Evolutionary conservation across 495 filamentous ascomycete species (phyloP), one percentile per base, ranked within the genome.

Genomic region (Pseudotulostoma volvatum): DNA sequence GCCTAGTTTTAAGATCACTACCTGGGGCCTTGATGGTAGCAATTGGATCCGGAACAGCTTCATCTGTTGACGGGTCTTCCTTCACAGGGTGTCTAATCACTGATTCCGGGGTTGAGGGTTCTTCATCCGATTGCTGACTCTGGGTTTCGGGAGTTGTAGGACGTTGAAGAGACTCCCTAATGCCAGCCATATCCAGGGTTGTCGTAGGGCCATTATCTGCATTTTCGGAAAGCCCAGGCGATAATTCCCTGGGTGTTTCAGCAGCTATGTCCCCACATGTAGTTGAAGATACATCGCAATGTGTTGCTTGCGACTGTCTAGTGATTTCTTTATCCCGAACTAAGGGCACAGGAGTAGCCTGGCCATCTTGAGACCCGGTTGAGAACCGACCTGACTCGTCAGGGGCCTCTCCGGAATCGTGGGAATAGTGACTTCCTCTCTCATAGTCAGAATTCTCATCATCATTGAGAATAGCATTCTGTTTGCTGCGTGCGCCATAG

Each of bases 11-110:
- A 25, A 97, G 70, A 53, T 76, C 82, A 33, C 80, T 77, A 11
- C 88, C 85, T 16, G 83, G 78, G 3, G 88, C 77, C 42, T 84
- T 87, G 60, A 96, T 86, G 2, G 92, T 96, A 2, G 92, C 85
- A 23, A 86, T 55, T 16, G 76, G 74, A 44, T 95, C 87, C 2
- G 88, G 84, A 30, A 97, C 71, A 9, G 61, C 54, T 38, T 36
- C 34, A 3, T 45, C 48, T 0, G 36, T 38, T 3, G 54, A 53
- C n/a, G 45, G 44, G 3, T 63, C 49, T n/a, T 49, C 57, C 25
- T 61, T 57, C 16, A 66, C 48, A 14, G 83, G 73, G 45, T 83
- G 83, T 40, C 84, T 81, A 44, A 95, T 92, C 18, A 95, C 86
- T n/a, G 90, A 95, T 19, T 90, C 84, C 7, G 85, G 84, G 2